Conservation (phyloP, 2,329 filamentous ascomycete species). For the Aspergillus fructus region DNA sequence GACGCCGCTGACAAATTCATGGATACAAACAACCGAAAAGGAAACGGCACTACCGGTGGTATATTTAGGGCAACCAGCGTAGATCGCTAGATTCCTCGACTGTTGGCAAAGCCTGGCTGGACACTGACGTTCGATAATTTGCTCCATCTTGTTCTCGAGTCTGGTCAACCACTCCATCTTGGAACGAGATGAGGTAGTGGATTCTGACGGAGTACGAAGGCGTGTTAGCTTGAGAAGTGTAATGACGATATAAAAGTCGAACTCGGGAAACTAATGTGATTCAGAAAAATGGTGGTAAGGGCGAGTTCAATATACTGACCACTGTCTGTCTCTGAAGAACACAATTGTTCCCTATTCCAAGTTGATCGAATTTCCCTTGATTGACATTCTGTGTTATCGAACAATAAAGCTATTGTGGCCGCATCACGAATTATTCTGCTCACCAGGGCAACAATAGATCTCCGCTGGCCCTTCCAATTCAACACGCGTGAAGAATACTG, state of each 20-base stretch:
- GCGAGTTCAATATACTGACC: not conserved
- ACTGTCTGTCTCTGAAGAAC: not conserved
- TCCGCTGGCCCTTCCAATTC: not conserved
- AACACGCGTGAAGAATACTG: not conserved
- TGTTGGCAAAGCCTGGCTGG: too few species aligned
- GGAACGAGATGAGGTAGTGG: not conserved
- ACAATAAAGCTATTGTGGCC: not conserved
- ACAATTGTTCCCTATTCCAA: not conserved
- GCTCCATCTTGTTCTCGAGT: not conserved
- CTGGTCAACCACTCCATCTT: not conserved
- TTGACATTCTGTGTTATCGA: not conserved
- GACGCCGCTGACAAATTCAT: too few species aligned
- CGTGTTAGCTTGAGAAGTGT: not conserved
- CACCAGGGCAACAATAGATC: not conserved
- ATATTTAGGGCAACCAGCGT: too few species aligned
- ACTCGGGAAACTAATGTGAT: too few species aligned
- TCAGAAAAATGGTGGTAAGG: not conserved
- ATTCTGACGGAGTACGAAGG: not conserved
- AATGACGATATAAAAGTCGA: not conserved
- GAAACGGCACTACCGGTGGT: too few species aligned
- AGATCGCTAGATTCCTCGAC: too few species aligned
- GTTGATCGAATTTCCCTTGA: not conserved
- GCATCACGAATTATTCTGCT: constrained; percentile 1
- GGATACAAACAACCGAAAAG: too few species aligned
- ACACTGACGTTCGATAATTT: not conserved